Evolutionary conservation across 345 rosid genomes (phyloP).

Genomic region (Ailanthus altissimus): DNA sequence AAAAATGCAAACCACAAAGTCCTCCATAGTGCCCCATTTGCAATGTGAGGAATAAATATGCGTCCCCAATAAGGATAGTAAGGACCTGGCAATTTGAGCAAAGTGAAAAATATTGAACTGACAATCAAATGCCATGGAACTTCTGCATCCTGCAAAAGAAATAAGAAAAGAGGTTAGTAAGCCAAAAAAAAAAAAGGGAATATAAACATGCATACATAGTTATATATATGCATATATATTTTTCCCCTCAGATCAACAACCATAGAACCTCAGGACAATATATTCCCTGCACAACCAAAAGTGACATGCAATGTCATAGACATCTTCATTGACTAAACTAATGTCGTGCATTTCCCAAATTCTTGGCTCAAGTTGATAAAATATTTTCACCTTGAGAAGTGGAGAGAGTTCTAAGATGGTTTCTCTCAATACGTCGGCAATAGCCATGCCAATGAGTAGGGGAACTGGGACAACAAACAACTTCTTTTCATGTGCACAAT

Average conservation of each 20-base stretch:
- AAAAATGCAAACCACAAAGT: slow-evolving; percentile 56
- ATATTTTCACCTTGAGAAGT: slow-evolving; percentile 60
- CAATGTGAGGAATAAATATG: slow-evolving; percentile 71
- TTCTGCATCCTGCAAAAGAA: slow-evolving; percentile 67
- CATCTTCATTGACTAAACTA: slow-evolving; percentile 1
- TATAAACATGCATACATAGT: neutral
- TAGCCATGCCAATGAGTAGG: slow-evolving; percentile 60
- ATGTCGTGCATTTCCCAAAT: slow-evolving; percentile 13
- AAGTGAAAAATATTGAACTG: slow-evolving; percentile 52
- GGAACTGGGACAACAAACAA: slow-evolving; percentile 69
- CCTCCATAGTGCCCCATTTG: slow-evolving; percentile 76
- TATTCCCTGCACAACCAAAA: neutral
- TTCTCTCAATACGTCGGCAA: slow-evolving; percentile 55
- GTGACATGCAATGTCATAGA: neutral
- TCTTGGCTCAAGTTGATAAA: slow-evolving; percentile 8
- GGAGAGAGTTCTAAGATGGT: slow-evolving; percentile 69
- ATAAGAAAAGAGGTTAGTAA: slow-evolving; percentile 9
- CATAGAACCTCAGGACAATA: neutral
- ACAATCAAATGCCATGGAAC: slow-evolving; percentile 89
- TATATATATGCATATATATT: neutral
- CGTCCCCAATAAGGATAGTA: slow-evolving; percentile 91
- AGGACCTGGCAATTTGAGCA: slow-evolving; percentile 81
- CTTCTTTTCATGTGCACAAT: slow-evolving; percentile 85
- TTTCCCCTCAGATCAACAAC: neutral
- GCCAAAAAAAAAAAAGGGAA: neutral